phyloP scores from a whole-genome alignment of 371 early-diverging fungal species.

The Vairimorpha necatrix region DNA sequence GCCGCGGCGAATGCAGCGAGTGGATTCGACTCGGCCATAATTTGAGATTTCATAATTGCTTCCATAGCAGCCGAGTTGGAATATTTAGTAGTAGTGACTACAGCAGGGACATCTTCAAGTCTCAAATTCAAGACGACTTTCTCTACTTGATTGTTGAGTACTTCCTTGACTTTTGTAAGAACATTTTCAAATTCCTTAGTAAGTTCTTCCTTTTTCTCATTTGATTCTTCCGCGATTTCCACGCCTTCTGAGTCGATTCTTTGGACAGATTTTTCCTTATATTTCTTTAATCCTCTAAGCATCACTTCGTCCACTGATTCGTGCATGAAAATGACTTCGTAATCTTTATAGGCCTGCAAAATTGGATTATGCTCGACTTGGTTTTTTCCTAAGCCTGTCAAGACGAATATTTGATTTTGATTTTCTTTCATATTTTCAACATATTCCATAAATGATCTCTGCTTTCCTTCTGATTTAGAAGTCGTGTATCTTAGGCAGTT shows the following conservation, averaged over 20 bases:
- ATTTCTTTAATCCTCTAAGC: constrained; percentile 73
- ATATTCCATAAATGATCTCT: constrained; percentile 75
- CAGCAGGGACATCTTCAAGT: constrained; percentile 82
- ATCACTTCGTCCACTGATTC: constrained; percentile 86
- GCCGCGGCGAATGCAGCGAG: constrained; percentile 69
- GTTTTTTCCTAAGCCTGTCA: constrained; percentile 71
- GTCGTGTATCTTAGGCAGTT: constrained; percentile 81
- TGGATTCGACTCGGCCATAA: constrained; percentile 69
- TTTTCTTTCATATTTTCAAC: constrained; percentile 74
- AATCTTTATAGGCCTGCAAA: constrained; percentile 76
- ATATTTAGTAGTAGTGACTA: constrained; percentile 69
- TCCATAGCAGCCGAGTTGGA: constrained; percentile 79
- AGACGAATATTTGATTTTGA: constrained; percentile 77
- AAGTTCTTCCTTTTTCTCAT: constrained; percentile 70
- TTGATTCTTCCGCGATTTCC: constrained; percentile 69
- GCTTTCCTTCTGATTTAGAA: constrained; percentile 79
- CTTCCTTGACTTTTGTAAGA: constrained; percentile 69
- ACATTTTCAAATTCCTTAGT: constrained; percentile 69
- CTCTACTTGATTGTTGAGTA: constrained; percentile 70
- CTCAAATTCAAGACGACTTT: constrained; percentile 77
- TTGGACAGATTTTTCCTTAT: constrained; percentile 72
- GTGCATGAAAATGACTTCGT: constrained; percentile 77
- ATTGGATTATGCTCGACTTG: constrained; percentile 75
- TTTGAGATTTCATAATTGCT: constrained; percentile 88
- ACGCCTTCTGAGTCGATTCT: constrained; percentile 76